Conservation (phyloP, 306 rosid species). For the Cicer cuneatum region DNA sequence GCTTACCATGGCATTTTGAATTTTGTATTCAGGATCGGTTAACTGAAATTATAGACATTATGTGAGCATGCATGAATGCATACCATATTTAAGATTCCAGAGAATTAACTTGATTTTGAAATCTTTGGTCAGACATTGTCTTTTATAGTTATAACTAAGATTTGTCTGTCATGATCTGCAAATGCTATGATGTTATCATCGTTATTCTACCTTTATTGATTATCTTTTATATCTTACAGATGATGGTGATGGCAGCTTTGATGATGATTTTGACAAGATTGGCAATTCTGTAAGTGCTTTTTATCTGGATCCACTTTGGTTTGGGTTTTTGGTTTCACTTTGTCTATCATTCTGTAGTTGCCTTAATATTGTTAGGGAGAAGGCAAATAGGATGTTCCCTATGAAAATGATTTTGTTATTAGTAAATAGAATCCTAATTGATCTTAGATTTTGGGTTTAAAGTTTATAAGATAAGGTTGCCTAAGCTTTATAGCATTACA, state of each 20-base stretch:
- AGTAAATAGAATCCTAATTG: background rate
- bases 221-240: slow-evolving; percentile 57
- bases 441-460: background rate
- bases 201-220: slow-evolving; percentile 34
- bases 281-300: slow-evolving; percentile 77
- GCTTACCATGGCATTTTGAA: background rate
- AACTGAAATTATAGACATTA: slow-evolving; percentile 32
- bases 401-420: slow-evolving; percentile 14
- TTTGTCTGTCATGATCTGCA: slow-evolving; percentile 27
- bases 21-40: slow-evolving; percentile 12
- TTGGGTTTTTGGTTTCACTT: slow-evolving; percentile 29
- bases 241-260: slow-evolving; percentile 86
- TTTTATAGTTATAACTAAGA: slow-evolving; percentile 20
- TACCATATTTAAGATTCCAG: slow-evolving; percentile 17
- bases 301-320: slow-evolving; percentile 27
- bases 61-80: slow-evolving; percentile 6
- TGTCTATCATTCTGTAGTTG: background rate
- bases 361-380: slow-evolving; percentile 11
- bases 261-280: slow-evolving; percentile 97
- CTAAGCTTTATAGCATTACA: background rate
- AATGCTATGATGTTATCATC: slow-evolving; percentile 13
- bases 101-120: slow-evolving; percentile 29
- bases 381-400: slow-evolving; percentile 9
- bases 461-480: background rate
- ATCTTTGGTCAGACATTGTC: slow-evolving; percentile 24